Base-by-base conservation (phyloP, 495 filamentous ascomycete genomes). In the Oleoguttula mirabilis region DNA sequence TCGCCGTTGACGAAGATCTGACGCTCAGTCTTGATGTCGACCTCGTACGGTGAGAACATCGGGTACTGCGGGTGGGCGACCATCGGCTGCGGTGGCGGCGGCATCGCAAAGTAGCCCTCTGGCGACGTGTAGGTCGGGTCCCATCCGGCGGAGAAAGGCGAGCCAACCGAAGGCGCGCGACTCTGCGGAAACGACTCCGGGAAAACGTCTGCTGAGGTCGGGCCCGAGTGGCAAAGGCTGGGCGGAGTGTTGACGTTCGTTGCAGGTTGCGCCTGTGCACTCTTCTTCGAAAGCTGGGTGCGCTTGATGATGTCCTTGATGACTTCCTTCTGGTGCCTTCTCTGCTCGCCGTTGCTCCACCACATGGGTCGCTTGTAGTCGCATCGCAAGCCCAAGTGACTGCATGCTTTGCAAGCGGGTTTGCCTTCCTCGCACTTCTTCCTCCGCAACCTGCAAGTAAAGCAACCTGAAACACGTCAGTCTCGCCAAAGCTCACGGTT, bases 401-500 rank as follows among this genome's bases (percentile, higher is more conserved):
- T 81, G 73, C 90, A 98, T 36, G 88, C 85, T 37, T 74, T 75
- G 68, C 90, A 98, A 48, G 76, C 67, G 27, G 84, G 82, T 53
- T 82, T 82, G 40, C 78, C 80, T 64, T 98, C 90, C 58, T 98
- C 88, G 66, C 90, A 96, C 75, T 98, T 98, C 74, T 98, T 95
- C 54, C 90, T 65, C 58, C 90, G 77, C 48, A 98, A 64, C 55
- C 90, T 80, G 69, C 90, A 98, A 41, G 88, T 96, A 63, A 88
- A 98, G 73, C 90, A 98, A 36, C 90, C 90, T 96, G 61, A 22
- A 45, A 36, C 48, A 28, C 21, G 32, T 30, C 20, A 51, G 30
- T 45, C 23, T 14, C 31, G 41, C 40, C 40, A 32, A 44, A 44
- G 41, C 59, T 60, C 47, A 60, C 54, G 43, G 38, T 46, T 16